These are phyloP conservation scores for Maudiozyma pseudohumilis DNA, from an alignment of 805 yeast genomes.

Conservation along the genomic window DNA sequence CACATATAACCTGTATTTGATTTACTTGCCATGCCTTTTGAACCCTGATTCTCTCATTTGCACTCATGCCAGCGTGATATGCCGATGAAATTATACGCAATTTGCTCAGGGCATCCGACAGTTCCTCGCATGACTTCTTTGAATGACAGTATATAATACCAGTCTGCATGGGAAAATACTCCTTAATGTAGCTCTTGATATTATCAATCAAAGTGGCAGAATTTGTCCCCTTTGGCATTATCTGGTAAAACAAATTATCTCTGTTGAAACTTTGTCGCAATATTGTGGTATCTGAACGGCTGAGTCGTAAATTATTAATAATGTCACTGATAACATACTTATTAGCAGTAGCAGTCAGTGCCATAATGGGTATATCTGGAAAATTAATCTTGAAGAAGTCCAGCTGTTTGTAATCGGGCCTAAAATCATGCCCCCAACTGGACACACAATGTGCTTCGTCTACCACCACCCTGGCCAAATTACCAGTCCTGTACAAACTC, in stretches of 20 bases:
- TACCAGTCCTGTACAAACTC: conserved; percentile 41
- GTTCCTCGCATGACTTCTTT: conserved; percentile 76
- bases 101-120: conserved; percentile 46
- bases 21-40: conserved; percentile 79
- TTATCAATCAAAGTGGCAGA: conserved; percentile 36
- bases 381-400: conserved; percentile 60
- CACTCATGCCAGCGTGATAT: conserved; percentile 93
- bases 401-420: conserved; percentile 88
- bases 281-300: conserved; percentile 40
- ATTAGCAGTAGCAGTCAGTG: conserved; percentile 94
- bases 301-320: conserved; percentile 59
- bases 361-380: conserved; percentile 85
- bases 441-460: conserved; percentile 98
- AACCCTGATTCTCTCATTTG: conserved; percentile 60
- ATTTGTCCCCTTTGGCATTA: conserved; percentile 52
- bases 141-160: conserved; percentile 95
- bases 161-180: conserved; percentile 45
- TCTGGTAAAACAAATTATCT: conserved; percentile 72
- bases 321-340: conserved; percentile 83
- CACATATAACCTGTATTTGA: conserved; percentile 71
- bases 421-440: conserved; percentile 97
- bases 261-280: conserved; percentile 89
- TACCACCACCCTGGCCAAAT: conserved; percentile 77
- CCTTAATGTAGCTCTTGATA: conserved; percentile 45
- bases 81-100: conserved; percentile 60